A percentile compares a stretch with the other conserved stretches of the same genome.
These are phyloP conservation scores for Xylaria sp. DNA, from an alignment of 2,329 filamentous ascomycete genomes.

Conservation along the genomic window DNA sequence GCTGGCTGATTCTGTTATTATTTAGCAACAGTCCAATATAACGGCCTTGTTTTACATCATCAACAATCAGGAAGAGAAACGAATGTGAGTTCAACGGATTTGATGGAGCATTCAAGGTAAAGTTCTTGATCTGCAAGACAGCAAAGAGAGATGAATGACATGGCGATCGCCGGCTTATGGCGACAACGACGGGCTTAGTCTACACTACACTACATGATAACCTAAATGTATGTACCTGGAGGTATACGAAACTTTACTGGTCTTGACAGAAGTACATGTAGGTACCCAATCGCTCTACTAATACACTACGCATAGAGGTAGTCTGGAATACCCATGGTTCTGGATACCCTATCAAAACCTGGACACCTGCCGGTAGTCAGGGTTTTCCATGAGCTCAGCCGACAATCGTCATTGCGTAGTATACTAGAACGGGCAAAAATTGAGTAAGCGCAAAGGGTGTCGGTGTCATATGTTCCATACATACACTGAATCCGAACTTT, in stretches of 20 bases:
- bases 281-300: neutral
- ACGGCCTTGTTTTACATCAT: slow-evolving; percentile 5
- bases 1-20: neutral
- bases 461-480: neutral
- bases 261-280: slow-evolving; percentile 8
- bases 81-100: slow-evolving; percentile 4
- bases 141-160: slow-evolving; percentile 14
- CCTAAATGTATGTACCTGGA: slow-evolving; percentile 25
- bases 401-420: slow-evolving; percentile 7
- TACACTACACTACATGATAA: slow-evolving; percentile 13
- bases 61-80: slow-evolving; percentile 3
- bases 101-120: neutral
- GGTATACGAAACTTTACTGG: slow-evolving; percentile 25
- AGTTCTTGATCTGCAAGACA: slow-evolving; percentile 21
- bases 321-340: too few relatives aligned
- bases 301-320: too few relatives aligned
- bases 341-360: too few relatives aligned
- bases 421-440: neutral
- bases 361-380: neutral
- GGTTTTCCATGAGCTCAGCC: neutral
- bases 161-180: slow-evolving; percentile 12
- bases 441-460: slow-evolving; percentile 1
- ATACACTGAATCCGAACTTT: neutral
- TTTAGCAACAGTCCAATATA: neutral
- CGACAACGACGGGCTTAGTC: neutral